phyloP scores from a whole-genome alignment of 768 basidiomycete genomes.

The Plicaturopsis crispa region DNA sequence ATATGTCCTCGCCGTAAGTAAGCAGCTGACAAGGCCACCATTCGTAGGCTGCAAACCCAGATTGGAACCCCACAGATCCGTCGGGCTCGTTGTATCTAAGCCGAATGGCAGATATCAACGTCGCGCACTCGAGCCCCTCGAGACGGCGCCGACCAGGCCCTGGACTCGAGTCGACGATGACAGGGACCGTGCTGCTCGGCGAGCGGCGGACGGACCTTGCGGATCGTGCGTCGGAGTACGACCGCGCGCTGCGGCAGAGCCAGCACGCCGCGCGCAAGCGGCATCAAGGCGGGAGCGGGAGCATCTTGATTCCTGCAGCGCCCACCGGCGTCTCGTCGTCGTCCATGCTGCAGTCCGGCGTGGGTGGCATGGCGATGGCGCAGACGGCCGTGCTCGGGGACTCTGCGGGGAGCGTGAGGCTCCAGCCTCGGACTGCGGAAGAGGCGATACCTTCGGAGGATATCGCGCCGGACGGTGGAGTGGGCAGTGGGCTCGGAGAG shows the following conservation, averaged over 20 bases:
- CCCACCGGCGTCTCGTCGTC: slow-evolving; percentile 13
- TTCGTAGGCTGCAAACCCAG: slow-evolving; percentile 79
- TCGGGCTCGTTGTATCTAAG: slow-evolving; percentile 86
- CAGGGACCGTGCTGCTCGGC: slow-evolving; percentile 4
- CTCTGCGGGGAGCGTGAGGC: slow-evolving; percentile 51
- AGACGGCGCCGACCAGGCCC: slow-evolving; percentile 24
- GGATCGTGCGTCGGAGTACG: slow-evolving; percentile 67
- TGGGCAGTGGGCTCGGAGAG: slow-evolving; percentile 57
- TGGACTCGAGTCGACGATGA: slow-evolving; percentile 19
- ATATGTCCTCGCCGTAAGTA: background rate
- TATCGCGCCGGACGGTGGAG: slow-evolving; percentile 41
- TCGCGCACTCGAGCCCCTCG: slow-evolving; percentile 33
- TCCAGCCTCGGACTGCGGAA: slow-evolving; percentile 5
- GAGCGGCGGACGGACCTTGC: slow-evolving; percentile 27
- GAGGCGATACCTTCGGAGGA: slow-evolving; percentile 36
- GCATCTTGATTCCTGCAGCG: slow-evolving; percentile 26
- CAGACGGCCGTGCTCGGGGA: slow-evolving; percentile 72
- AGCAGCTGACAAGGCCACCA: slow-evolving; percentile 4
- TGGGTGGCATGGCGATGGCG: slow-evolving; percentile 46
- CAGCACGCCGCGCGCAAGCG: slow-evolving; percentile 43
- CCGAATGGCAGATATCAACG: slow-evolving; percentile 67
- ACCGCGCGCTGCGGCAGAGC: slow-evolving; percentile 66
- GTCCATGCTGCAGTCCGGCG: slow-evolving; percentile 30
- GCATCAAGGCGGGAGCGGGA: slow-evolving; percentile 33
- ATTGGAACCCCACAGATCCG: slow-evolving; percentile 91